Base-by-base conservation (phyloP, 805 yeast species). In the Hanseniaspora singularis region DNA sequence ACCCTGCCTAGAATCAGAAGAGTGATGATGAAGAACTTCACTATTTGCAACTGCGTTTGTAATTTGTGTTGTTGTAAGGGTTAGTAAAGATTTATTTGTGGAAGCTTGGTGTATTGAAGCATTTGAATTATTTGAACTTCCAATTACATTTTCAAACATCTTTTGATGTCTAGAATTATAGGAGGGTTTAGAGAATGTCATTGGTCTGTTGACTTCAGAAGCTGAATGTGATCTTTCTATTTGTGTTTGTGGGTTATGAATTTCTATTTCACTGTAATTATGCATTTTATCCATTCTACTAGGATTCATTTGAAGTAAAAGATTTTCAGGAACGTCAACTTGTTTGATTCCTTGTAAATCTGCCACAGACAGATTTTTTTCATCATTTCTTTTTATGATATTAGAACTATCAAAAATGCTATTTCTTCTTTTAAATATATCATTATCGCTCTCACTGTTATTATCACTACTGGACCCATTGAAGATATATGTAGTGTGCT, bases 331-430 rank as follows among this genome's bases (percentile, higher is more conserved):
- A 5, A 47, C 34, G 22, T 40, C 50, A 15, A 47, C 37, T 19
- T 47, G 50, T 19, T 40, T 16, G 11, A 47, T 38, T 26, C 45
- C 50, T 36, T 47, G 50, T 8, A 47, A 10, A 9, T 41, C 45
- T 15, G 34, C 40, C 11, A 47, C 41, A 9, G 50, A 41, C 5
- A 15, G n/a, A n/a, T 30, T 22, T 8, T 41, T 24, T 11, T 31
- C 20, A 15, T 24, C 30, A 37, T 37, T 18, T 16, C 16, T 11
- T 15, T 8, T 11, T 19, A 19, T 19, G 26, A n/a, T 4, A n/a
- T 22, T 19, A 19, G 24, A 11, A 15, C 26, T 12, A 10, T 20
- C n/a, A n/a, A 34, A 18, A n/a, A n/a, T n/a, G n/a, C n/a, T n/a
- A 34, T 34, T 34, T 8, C 28, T 26, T 26, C 28, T 11, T 8